Conservation (phyloP, 2,329 filamentous ascomycete genomes). For the Hymenoscyphus scutula region DNA sequence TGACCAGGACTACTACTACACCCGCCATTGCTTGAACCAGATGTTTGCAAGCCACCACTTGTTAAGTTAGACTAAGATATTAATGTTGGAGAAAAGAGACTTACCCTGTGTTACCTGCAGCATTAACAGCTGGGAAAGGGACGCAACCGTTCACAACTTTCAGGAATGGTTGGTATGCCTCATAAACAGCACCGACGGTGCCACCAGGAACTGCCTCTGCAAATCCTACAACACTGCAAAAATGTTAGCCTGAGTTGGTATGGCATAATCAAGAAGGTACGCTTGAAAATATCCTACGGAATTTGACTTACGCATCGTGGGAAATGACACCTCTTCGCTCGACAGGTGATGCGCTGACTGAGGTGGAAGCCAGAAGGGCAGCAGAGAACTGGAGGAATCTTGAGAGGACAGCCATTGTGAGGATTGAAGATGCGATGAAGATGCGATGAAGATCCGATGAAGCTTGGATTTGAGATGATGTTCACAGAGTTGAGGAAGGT, state of each 20-base stretch:
- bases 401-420: conserved; percentile 8
- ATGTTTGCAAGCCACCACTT: not conserved
- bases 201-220: not conserved
- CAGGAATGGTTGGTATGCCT: not conserved
- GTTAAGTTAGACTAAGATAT: not conserved
- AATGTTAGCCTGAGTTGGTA: not conserved
- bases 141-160: conserved; percentile 4
- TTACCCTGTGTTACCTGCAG: not conserved
- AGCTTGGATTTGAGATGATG: not conserved
- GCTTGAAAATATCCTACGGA: no score
- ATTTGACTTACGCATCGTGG: not conserved
- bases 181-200: not conserved
- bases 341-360: conserved; percentile 1
- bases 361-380: conserved; percentile 1
- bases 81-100: not conserved
- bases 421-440: not conserved
- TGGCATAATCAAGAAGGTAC: not conserved
- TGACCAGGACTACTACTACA: not conserved
- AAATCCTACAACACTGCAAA: not conserved
- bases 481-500: not conserved
- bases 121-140: conserved; percentile 1
- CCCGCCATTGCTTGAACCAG: not conserved
- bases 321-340: not conserved
- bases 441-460: no score
- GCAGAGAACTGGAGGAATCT: conserved; percentile 1